phyloP scores from a whole-genome alignment of 2,329 filamentous ascomycete genomes.

The Fusarium sp. region DNA sequence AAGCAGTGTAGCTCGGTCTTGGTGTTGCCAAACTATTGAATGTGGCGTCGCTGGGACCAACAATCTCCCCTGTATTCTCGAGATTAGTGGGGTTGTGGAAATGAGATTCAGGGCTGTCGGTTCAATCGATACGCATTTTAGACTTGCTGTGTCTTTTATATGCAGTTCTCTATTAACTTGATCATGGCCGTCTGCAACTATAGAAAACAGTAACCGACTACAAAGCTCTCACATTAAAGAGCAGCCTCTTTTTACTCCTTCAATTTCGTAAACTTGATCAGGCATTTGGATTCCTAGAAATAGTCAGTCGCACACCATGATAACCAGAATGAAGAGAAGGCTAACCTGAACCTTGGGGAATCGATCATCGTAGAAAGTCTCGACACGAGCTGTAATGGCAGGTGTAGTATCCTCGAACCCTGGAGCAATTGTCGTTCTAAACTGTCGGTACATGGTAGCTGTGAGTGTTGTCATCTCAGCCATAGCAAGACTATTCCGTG shows the following conservation, averaged over 20 bases:
- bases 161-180: neutral
- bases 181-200: neutral
- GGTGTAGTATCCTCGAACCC: slow-evolving; percentile 22
- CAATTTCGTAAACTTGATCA: slow-evolving; percentile 26
- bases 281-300: slow-evolving; percentile 24
- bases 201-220: neutral
- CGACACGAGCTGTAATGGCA: slow-evolving; percentile 34
- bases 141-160: rapidly evolving
- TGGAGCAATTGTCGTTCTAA: slow-evolving; percentile 19
- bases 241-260: neutral
- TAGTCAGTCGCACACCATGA: rapidly evolving
- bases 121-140: neutral
- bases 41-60: neutral
- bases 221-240: no score
- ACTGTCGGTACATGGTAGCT: slow-evolving; percentile 30
- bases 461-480: slow-evolving; percentile 35
- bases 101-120: neutral
- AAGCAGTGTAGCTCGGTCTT: neutral
- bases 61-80: neutral
- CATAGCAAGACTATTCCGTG: slow-evolving; percentile 26
- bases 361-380: slow-evolving; percentile 35
- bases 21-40: neutral
- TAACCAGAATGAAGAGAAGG: rapidly evolving
- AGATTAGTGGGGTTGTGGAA: neutral
- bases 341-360: slow-evolving; percentile 25